Evolutionary conservation across 345 rosid genomes (phyloP).

Genomic region (Sapria himalayana): DNA sequence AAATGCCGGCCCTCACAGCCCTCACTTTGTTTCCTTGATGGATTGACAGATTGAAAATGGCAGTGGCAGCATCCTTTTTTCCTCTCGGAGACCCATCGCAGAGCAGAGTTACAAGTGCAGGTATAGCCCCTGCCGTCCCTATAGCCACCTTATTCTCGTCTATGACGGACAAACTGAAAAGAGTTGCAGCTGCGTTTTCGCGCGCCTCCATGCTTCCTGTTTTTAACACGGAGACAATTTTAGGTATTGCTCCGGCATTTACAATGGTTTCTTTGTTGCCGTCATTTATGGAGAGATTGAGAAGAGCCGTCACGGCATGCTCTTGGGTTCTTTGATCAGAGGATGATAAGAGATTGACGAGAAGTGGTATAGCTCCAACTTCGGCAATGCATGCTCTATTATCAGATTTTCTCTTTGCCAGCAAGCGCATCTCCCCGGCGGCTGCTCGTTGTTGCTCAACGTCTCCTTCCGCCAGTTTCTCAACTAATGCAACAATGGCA

Average conservation of each 20-base stretch:
- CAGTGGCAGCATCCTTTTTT: conserved; percentile 94
- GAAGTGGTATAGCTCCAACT: conserved; percentile 86
- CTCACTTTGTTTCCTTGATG: conserved; percentile 96
- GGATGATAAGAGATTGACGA: conserved; percentile 68
- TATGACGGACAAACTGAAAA: conserved; percentile 83
- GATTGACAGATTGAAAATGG: conserved; percentile 76
- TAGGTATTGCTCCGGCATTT: conserved; percentile 86
- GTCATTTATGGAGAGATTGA: conserved; percentile 90
- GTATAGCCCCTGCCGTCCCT: conserved; percentile 91
- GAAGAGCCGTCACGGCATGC: conserved; percentile 93
- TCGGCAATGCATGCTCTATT: conserved; percentile 89
- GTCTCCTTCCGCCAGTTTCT: conserved; percentile 38
- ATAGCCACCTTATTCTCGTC: conserved; percentile 92
- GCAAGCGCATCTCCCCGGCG: conserved; percentile 83
- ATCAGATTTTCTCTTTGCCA: conserved; percentile 86
- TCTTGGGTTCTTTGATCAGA: conserved; percentile 72
- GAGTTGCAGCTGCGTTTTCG: conserved; percentile 96
- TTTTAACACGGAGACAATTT: conserved; percentile 71
- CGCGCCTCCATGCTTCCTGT: conserved; percentile 95
- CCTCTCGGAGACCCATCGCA: conserved; percentile 86
- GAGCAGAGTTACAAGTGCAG: conserved; percentile 67
- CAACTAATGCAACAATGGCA: conserved; percentile 40
- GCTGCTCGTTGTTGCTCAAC: conserved; percentile 79
- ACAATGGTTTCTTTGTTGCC: conserved; percentile 77
- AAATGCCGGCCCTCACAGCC: conserved; percentile 82